These are phyloP conservation scores for Boletus albobrunnescens DNA, from an alignment of 1,284 basidiomycete genomes.

Conservation along the genomic window DNA sequence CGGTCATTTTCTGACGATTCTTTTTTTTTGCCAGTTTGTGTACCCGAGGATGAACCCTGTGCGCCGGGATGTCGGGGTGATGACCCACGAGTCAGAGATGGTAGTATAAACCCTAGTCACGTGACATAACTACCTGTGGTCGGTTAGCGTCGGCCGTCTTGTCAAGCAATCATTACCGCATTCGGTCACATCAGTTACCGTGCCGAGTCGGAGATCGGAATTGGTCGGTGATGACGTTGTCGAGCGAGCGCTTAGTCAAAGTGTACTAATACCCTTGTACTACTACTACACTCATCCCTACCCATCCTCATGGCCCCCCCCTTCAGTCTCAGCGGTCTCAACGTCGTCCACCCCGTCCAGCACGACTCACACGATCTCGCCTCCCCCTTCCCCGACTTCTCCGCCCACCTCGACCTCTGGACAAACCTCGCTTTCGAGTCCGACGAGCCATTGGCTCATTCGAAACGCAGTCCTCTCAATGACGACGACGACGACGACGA, in stretches of 20 bases:
- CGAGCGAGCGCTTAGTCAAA: too few species aligned
- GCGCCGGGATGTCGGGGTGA: constrained; percentile 72
- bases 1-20: neutral
- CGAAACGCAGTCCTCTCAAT: constrained; percentile 21
- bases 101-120: constrained; percentile 38
- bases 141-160: neutral
- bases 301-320: constrained; percentile 42
- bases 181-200: too few species aligned
- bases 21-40: constrained; percentile 57
- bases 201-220: too few species aligned
- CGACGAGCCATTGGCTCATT: constrained; percentile 53
- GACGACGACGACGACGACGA: constrained; percentile 44
- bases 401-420: constrained; percentile 80
- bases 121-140: too few species aligned
- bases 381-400: constrained; percentile 64
- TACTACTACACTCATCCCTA: neutral
- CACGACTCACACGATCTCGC: constrained; percentile 57
- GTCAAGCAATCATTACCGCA: neutral
- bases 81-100: constrained; percentile 80
- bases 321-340: constrained; percentile 67
- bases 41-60: constrained; percentile 74
- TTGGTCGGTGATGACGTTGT: too few species aligned
- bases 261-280: too few species aligned
- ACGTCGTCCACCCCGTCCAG: constrained; percentile 58
- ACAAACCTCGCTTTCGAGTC: constrained; percentile 76